Conservation (phyloP, 2,329 filamentous ascomycete genomes). For the Ceratocystis variospora region DNA sequence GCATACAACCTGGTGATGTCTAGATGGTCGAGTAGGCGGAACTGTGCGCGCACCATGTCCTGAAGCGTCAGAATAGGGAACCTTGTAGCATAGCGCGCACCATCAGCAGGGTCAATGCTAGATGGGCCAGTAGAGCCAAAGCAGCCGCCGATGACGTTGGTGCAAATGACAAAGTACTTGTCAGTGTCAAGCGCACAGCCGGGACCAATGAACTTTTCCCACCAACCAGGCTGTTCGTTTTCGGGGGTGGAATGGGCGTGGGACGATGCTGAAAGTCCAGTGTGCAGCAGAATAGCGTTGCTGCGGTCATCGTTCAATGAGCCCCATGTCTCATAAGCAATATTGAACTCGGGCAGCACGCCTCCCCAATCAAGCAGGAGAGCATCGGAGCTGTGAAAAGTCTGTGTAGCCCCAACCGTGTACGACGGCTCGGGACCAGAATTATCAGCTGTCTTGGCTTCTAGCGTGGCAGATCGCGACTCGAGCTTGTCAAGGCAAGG, state of each 20-base stretch:
- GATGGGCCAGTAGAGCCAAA: constrained; percentile 89
- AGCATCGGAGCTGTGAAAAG: constrained; percentile 59
- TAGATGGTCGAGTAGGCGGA: constrained; percentile 68
- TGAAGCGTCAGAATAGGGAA: constrained; percentile 93
- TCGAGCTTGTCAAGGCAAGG: constrained; percentile 81
- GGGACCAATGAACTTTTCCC: constrained; percentile 95
- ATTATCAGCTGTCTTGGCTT: constrained; percentile 36
- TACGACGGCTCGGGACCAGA: constrained; percentile 88
- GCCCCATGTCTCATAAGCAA: constrained; percentile 93
- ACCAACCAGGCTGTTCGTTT: constrained; percentile 89
- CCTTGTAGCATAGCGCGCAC: constrained; percentile 76
- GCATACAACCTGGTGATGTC: constrained; percentile 71
- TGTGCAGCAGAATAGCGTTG: constrained; percentile 87
- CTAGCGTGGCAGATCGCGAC: constrained; percentile 59
- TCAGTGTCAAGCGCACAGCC: constrained; percentile 74
- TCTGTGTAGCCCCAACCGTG: constrained; percentile 71
- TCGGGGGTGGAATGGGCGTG: constrained; percentile 83
- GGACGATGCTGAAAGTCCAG: constrained; percentile 89
- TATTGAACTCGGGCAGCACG: constrained; percentile 71
- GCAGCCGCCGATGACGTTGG: constrained; percentile 90
- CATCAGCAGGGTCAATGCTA: constrained; percentile 76
- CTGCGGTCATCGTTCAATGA: constrained; percentile 61
- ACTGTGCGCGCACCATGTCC: constrained; percentile 96
- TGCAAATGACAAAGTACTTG: constrained; percentile 88
- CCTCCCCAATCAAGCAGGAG: constrained; percentile 90